A percentile compares a stretch with the other conserved stretches of the same genome.
Evolutionary conservation across 116 monocot species (phyloP).

Genomic region (Posidonia oceanica): DNA sequence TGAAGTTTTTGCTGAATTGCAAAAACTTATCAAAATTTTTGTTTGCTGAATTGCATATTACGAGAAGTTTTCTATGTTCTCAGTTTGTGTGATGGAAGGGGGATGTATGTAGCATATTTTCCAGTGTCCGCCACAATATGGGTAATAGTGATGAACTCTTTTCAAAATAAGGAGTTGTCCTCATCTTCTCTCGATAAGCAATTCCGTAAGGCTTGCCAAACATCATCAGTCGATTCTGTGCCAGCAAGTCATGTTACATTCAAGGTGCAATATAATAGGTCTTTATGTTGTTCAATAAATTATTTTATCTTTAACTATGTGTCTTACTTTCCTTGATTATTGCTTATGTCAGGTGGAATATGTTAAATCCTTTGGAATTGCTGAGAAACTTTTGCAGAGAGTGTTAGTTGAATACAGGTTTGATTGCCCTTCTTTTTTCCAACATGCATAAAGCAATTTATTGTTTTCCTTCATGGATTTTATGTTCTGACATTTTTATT

Average conservation of each 20-base stretch:
- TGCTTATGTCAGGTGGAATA: constrained; percentile 56
- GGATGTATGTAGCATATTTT: constrained; percentile 56
- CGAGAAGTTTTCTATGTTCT: not conserved
- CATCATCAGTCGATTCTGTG: constrained; percentile 23
- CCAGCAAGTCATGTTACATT: constrained; percentile 23
- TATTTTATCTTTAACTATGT: not conserved
- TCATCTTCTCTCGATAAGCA: constrained; percentile 74
- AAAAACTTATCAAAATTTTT: too few species aligned
- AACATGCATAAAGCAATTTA: not conserved
- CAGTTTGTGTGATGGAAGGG: constrained; percentile 77
- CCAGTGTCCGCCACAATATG: constrained; percentile 29
- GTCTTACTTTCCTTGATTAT: not conserved
- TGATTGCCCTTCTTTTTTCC: not conserved
- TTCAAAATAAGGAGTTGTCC: constrained; percentile 80
- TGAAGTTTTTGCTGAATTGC: too few species aligned
- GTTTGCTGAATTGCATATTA: not conserved
- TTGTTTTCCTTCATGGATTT: not conserved
- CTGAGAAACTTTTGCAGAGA: constrained; percentile 54
- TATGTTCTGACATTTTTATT: too few species aligned
- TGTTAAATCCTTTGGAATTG: constrained; percentile 44
- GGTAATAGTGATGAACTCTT: constrained; percentile 68
- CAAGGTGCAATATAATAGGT: constrained; percentile 31
- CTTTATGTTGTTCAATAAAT: not conserved
- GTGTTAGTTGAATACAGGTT: constrained; percentile 67
- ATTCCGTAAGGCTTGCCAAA: constrained; percentile 78